Percentiles rank a stretch among this genome's conserved stretches.
These are phyloP conservation scores for Saccharata proteae DNA, from an alignment of 2,329 filamentous ascomycete species.

Conservation along the genomic window DNA sequence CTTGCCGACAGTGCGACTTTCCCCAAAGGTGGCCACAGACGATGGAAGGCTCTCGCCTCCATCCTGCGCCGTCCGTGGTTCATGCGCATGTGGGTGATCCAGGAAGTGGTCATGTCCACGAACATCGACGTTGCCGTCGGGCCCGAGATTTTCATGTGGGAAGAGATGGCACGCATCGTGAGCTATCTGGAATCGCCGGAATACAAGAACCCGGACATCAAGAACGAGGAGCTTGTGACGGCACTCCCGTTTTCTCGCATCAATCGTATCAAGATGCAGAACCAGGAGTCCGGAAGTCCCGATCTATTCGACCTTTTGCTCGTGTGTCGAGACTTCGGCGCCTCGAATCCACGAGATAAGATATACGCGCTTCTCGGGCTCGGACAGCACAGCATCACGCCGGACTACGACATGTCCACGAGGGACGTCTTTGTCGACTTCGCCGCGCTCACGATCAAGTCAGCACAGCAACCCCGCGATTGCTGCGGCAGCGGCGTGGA, in stretches of 20 bases:
- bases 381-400: slow-evolving; percentile 5
- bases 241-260: slow-evolving; percentile 7
- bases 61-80: slow-evolving; percentile 14
- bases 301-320: slow-evolving; percentile 7
- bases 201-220: slow-evolving; percentile 2
- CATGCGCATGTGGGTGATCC: slow-evolving; percentile 19
- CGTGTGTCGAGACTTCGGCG: slow-evolving; percentile 5
- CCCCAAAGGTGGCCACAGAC: slow-evolving; percentile 3
- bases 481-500: slow-evolving; percentile 4
- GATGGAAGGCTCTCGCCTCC: slow-evolving; percentile 6
- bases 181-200: slow-evolving; percentile 6
- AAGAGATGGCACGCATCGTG: slow-evolving; percentile 6
- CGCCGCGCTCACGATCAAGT: background rate
- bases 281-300: background rate
- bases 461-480: slow-evolving; percentile 1
- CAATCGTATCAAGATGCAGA: slow-evolving; percentile 8
- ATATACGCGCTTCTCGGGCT: slow-evolving; percentile 18
- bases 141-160: slow-evolving; percentile 5
- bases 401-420: slow-evolving; percentile 6
- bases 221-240: slow-evolving; percentile 1
- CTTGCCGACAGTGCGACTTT: background rate
- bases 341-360: slow-evolving; percentile 19
- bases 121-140: slow-evolving; percentile 5
- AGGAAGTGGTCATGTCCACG: slow-evolving; percentile 16
- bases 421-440: slow-evolving; percentile 6